Base-by-base conservation (phyloP, 2,329 filamentous ascomycete species). In the Sarocladiaceae sp. region DNA sequence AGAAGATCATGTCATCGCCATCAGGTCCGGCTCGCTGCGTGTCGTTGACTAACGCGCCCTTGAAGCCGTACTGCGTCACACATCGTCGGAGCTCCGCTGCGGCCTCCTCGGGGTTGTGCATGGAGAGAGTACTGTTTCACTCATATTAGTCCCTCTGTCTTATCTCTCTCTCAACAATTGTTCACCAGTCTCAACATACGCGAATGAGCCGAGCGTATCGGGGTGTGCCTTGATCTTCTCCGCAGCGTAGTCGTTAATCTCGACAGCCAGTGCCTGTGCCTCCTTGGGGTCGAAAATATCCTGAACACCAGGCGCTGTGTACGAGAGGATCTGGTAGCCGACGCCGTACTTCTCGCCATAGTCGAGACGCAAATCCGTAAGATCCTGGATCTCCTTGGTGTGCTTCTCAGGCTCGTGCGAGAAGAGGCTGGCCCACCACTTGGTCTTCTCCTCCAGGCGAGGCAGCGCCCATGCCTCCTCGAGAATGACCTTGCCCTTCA, bases 391-490 rank as follows among this genome's bases (percentile, higher is more conserved):
- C 58, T 83, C 76, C 20, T 59, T 64, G 45, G 70, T 68, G 48
- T 82, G 78, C 57, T 73, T 75, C 10, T 78, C 74, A 2, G 74
- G 66, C 50, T 82, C 71, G n/a, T 72, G 65, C 12, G 76, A 70
- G 55, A 82, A 83, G 18, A 82, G 59, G 4, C 65, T 61, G 1
- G 78, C 80, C 77, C 77, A 81, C 76, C 77, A 80, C 52, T 66
- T 64, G 4, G 74, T 78, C 58, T 73, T 74, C 50, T 81, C 74
- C 35, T 72, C 66, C 49, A 80, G 69, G 26, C 76, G 70, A 34
- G 80, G 76, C 6, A 81, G 66, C 48, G 72, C 73, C 50, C 80
- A 82, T 12, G 77, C 76, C 61, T 82, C 78, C 57, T 82, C 78
- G 18, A 82, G 65, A 11, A 74, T 73, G 47, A 82, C 69, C 50